phyloP scores from a whole-genome alignment of 768 basidiomycete genomes.

The Myochromella boudieri region DNA sequence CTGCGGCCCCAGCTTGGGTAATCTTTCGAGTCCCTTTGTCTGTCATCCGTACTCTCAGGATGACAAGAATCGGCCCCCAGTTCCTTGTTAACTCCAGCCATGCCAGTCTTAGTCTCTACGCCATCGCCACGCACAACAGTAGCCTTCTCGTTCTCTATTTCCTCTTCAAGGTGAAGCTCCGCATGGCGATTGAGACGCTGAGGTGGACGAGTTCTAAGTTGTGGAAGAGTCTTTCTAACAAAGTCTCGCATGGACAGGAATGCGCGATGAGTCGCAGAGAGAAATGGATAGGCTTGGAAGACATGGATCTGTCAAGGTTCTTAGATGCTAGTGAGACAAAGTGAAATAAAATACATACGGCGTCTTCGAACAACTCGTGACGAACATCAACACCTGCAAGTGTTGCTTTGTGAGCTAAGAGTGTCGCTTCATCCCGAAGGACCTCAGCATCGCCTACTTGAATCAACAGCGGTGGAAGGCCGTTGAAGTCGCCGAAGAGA shows the following conservation, averaged over 20 bases:
- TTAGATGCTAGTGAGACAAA: slow-evolving; percentile 7
- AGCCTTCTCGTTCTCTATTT: slow-evolving; percentile 67
- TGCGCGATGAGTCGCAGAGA: slow-evolving; percentile 61
- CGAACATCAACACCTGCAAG: slow-evolving; percentile 81
- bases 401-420: slow-evolving; percentile 92
- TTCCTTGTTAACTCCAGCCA: slow-evolving; percentile 39
- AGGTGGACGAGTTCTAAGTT: slow-evolving; percentile 47
- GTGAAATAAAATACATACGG: slow-evolving; percentile 46
- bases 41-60: slow-evolving; percentile 14
- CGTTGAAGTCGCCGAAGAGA: slow-evolving; percentile 85
- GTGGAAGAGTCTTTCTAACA: slow-evolving; percentile 58
- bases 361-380: slow-evolving; percentile 91
- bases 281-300: slow-evolving; percentile 87
- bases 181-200: slow-evolving; percentile 52
- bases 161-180: slow-evolving; percentile 62
- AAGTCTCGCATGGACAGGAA: slow-evolving; percentile 73
- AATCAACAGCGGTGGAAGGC: slow-evolving; percentile 87
- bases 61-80: slow-evolving; percentile 23
- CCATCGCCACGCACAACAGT: slow-evolving; percentile 78
- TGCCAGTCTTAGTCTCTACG: slow-evolving; percentile 44
- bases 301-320: slow-evolving; percentile 71
- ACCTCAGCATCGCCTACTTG: slow-evolving; percentile 95
- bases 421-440: slow-evolving; percentile 88
- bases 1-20: slow-evolving; percentile 19
- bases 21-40: slow-evolving; percentile 8